phyloP scores from a whole-genome alignment of 2,329 filamentous ascomycete species.

The Aspergillus tanneri region DNA sequence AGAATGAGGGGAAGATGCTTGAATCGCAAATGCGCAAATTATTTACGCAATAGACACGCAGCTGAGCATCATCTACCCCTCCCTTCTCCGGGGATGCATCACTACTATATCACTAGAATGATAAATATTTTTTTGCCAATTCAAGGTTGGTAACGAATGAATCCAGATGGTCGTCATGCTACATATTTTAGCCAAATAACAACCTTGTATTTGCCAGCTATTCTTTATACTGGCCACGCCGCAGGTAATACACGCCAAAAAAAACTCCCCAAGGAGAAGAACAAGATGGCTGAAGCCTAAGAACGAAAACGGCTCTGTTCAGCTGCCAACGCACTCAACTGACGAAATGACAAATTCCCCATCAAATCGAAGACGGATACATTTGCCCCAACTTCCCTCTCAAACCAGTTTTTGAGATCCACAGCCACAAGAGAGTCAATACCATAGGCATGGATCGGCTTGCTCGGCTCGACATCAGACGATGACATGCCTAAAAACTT shows the following conservation, averaged over 20 bases:
- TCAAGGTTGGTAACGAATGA: too few relatives aligned
- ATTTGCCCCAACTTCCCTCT: background rate
- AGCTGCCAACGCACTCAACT: too few relatives aligned
- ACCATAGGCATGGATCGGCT: background rate
- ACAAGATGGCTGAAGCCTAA: too few relatives aligned
- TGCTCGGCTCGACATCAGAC: background rate
- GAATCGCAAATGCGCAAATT: constrained; percentile 38
- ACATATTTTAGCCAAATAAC: too few relatives aligned
- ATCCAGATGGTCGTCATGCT: too few relatives aligned
- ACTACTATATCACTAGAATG: too few relatives aligned
- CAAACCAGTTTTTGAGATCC: background rate
- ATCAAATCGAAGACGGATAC: background rate
- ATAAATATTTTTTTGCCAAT: too few relatives aligned
- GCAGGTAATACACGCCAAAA: too few relatives aligned
- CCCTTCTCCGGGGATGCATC: constrained; percentile 33
- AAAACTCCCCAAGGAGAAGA: too few relatives aligned
- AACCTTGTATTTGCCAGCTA: too few relatives aligned
- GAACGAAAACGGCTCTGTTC: too few relatives aligned
- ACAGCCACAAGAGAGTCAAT: background rate
- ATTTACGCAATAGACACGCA: constrained; percentile 20
- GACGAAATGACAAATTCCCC: background rate
- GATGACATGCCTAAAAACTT: background rate
- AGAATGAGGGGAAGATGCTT: constrained; percentile 36
- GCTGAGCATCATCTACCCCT: constrained; percentile 30
- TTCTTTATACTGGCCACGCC: too few relatives aligned